phyloP scores from a whole-genome alignment of 441 rosid genomes.

The Jatropha multifida region DNA sequence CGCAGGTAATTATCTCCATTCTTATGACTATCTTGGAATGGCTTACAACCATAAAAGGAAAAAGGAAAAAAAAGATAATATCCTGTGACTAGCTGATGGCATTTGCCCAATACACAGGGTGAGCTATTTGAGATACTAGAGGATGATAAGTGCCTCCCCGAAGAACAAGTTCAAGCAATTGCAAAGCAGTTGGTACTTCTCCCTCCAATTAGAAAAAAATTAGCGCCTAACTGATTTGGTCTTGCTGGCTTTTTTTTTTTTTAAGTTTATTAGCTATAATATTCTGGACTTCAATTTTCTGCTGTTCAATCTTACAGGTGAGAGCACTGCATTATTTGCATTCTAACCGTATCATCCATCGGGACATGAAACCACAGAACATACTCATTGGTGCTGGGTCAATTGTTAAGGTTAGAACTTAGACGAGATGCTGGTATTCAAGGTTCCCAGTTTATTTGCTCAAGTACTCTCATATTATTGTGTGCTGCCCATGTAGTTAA shows the following conservation, averaged over 20 bases:
- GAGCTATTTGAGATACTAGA: constrained; percentile 95
- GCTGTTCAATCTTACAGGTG: constrained; percentile 47
- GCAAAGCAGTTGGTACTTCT: constrained; percentile 89
- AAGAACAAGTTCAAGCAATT: constrained; percentile 97
- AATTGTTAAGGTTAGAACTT: constrained; percentile 70
- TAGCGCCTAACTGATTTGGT: constrained; percentile 8
- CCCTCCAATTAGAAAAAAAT: not conserved
- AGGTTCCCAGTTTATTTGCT: constrained; percentile 3
- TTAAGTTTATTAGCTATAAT: not conserved
- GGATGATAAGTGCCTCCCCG: constrained; percentile 98
- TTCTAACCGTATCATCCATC: constrained; percentile 96
- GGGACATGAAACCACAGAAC: constrained; percentile 99
- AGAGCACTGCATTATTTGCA: constrained; percentile 94
- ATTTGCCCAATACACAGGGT: constrained; percentile 50
- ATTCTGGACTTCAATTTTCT: constrained; percentile 7
- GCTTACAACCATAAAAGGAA: not conserved
- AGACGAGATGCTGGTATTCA: constrained; percentile 3
- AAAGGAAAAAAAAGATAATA: too few species aligned
- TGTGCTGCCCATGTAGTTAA: not conserved
- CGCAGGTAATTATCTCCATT: constrained; percentile 55
- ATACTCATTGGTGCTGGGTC: constrained; percentile 95
- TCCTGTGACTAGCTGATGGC: constrained; percentile 10
- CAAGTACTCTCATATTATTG: not conserved
- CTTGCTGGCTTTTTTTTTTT: not conserved
- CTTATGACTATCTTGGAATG: not conserved